Evolutionary conservation across 805 yeast genomes (phyloP).

Genomic region (Yamadazyma ubonensis): DNA sequence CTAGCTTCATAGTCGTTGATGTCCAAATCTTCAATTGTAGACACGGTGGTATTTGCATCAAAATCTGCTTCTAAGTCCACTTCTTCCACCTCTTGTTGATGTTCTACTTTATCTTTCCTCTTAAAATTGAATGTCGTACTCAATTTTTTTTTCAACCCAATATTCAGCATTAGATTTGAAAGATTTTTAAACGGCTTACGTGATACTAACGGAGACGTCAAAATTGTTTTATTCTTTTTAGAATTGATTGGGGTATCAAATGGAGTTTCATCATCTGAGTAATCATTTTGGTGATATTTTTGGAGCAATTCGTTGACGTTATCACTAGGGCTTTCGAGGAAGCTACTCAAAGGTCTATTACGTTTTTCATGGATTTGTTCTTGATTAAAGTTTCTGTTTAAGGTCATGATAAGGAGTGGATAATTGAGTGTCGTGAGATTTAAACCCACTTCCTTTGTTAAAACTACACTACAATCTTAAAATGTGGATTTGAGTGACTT

Average conservation of each 20-base stretch:
- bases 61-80: slow-evolving; percentile 8
- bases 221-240: slow-evolving; percentile 8
- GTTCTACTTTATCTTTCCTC: not conserved
- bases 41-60: slow-evolving; percentile 16
- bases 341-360: slow-evolving; percentile 34
- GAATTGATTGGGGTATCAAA: slow-evolving; percentile 9
- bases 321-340: slow-evolving; percentile 41
- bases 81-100: not conserved
- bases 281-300: slow-evolving; percentile 8
- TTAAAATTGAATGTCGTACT: too few relatives aligned
- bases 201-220: slow-evolving; percentile 21
- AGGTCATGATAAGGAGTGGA: too few relatives aligned
- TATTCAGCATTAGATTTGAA: slow-evolving; percentile 20
- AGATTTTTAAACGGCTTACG: slow-evolving; percentile 30
- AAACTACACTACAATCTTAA: not conserved
- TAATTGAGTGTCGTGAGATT: not conserved
- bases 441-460: too few relatives aligned
- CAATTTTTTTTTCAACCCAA: too few relatives aligned
- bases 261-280: slow-evolving; percentile 7
- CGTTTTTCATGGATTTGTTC: slow-evolving; percentile 11
- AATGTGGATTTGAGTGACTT: not conserved
- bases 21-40: slow-evolving; percentile 17
- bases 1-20: slow-evolving; percentile 1
- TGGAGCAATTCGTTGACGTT: slow-evolving; percentile 11
- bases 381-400: too few relatives aligned